Evolutionary conservation across 2,329 filamentous ascomycete genomes (phyloP), one percentile per base, ranked within the genome.

Genomic region (Gnomoniopsis smithogilvyi): DNA sequence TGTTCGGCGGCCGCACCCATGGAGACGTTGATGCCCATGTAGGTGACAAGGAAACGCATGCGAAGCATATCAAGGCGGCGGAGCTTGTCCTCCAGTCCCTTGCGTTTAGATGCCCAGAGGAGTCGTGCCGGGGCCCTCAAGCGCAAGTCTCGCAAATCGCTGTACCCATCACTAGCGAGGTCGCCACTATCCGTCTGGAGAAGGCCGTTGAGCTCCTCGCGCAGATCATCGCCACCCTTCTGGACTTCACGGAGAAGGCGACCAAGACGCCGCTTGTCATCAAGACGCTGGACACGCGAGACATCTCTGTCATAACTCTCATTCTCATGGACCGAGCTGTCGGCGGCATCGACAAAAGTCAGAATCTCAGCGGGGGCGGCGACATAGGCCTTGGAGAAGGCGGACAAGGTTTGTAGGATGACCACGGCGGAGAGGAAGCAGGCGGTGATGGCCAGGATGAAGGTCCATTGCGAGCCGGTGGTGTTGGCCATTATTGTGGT

Each of bases 31-130:
- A 86, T 79, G 63, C 84, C 81, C 81, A 88, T 82, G 69, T 86
- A 86, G 41, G 86, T 77, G 38, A 87, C 83, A 34, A 88, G 72
- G 67, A 88, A 87, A 62, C 85, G 80, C 82, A 86, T 86, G 68
- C 85, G 78, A 67, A 88, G 69, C 66, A 87, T 71, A 65, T 88
- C 85, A 45, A 88, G 73, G 50, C 84, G 76, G 57, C 81, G 78
- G 56, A 87, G 74, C 54, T 81, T 78, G 64, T 85, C 82, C 68
- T 86, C 81, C 52, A 88, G 72, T 54, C 76, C 74, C 53, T 70
- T 71, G 64, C 82, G 78, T 67, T 81, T 81, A 59, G 74, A 74
- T 3, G 81, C 83, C 85, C 85, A 88, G 26, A 87, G 72, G 1
- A 87, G 61, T 53, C 84, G 77, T 24, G 83, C 78, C 59, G 73